These are phyloP conservation scores for Centella asiatica DNA, from an alignment of 129 eudicot species.

Conservation along the genomic window DNA sequence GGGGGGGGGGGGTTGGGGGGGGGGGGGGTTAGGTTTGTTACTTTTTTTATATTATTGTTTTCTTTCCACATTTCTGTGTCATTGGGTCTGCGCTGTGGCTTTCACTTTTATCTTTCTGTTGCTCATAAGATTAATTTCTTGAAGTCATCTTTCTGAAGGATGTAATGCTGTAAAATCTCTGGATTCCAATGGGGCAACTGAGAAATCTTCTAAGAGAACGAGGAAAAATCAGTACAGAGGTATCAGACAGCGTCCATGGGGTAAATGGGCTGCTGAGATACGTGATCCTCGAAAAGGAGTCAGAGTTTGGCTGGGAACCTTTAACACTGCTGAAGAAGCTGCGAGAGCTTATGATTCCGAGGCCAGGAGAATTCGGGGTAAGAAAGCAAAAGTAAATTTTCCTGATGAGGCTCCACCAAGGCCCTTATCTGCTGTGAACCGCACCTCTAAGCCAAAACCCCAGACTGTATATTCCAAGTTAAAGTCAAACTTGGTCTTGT, in stretches of 20 bases:
- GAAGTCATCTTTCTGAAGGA: slow-evolving; percentile 18
- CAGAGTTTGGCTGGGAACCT: slow-evolving; percentile 96
- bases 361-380: slow-evolving; percentile 85
- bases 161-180: slow-evolving; percentile 30
- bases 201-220: slow-evolving; percentile 58
- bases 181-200: slow-evolving; percentile 37
- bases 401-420: slow-evolving; percentile 40
- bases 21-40: too few relatives aligned
- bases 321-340: slow-evolving; percentile 94
- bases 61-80: too few relatives aligned
- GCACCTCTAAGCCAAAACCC: slow-evolving; percentile 30
- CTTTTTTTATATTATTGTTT: too few relatives aligned
- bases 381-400: slow-evolving; percentile 85
- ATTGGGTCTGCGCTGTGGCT: too few relatives aligned
- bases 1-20: too few relatives aligned
- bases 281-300: slow-evolving; percentile 95
- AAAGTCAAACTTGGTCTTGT: slow-evolving; percentile 16
- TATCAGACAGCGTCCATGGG: slow-evolving; percentile 97
- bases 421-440: slow-evolving; percentile 32
- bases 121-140: neutral
- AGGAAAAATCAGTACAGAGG: slow-evolving; percentile 85
- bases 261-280: slow-evolving; percentile 98
- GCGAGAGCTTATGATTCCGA: slow-evolving; percentile 93
- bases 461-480: slow-evolving; percentile 22
- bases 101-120: too few relatives aligned